Conservation (phyloP, 805 yeast species). For the Saccharomycopsis microspora region DNA sequence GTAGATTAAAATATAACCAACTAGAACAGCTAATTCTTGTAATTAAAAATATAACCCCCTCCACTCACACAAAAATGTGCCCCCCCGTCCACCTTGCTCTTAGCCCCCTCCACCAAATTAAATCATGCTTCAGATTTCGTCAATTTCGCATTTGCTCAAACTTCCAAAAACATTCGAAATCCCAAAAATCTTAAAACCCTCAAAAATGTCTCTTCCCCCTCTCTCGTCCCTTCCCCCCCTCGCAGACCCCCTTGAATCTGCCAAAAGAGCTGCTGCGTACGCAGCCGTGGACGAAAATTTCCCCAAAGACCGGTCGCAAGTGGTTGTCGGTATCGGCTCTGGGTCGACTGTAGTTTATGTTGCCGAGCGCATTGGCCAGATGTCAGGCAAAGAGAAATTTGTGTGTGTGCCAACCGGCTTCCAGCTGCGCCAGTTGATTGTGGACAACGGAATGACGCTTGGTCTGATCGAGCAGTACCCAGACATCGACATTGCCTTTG, state of each 20-base stretch:
- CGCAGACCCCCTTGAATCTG: conserved; percentile 43
- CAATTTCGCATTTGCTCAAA: not conserved
- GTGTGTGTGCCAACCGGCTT: conserved; percentile 94
- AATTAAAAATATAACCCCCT: too few species aligned
- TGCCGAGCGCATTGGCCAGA: conserved; percentile 84
- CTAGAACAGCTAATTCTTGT: too few species aligned
- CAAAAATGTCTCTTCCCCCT: not conserved
- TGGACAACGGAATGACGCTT: conserved; percentile 65
- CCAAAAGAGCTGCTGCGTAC: conserved; percentile 87
- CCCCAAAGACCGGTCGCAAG: conserved; percentile 36
- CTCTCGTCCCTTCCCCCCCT: conserved; percentile 27
- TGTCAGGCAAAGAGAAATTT: conserved; percentile 38
- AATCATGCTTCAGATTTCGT: not conserved
- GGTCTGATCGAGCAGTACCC: conserved; percentile 81
- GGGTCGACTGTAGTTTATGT: conserved; percentile 97
- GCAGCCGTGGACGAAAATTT: conserved; percentile 85
- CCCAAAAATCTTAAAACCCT: not conserved
- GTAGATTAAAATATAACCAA: too few species aligned
- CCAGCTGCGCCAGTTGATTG: conserved; percentile 80
- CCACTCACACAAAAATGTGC: too few species aligned
- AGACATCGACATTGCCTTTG: conserved; percentile 83
- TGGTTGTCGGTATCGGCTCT: conserved; percentile 84
- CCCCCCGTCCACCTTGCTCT: too few species aligned
- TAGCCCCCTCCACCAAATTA: not conserved
- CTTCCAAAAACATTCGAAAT: not conserved